Evolutionary conservation across 345 rosid species (phyloP), one percentile per base, ranked within the genome.

Genomic region (Erucastrum elatum): DNA sequence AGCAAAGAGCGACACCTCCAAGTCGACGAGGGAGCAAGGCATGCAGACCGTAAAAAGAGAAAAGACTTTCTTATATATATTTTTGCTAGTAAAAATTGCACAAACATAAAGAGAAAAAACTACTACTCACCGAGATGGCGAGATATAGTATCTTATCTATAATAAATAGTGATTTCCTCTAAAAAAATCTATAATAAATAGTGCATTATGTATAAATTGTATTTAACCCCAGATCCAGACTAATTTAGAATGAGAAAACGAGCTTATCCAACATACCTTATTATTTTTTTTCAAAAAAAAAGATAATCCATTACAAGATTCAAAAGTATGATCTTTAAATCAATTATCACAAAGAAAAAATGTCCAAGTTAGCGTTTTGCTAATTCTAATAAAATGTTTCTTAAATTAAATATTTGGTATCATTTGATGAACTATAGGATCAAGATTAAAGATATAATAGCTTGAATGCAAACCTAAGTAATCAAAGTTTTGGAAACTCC

Each of bases 41-140:
- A 72, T 73, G 78, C 82, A 79, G 64, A 44, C 77, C 56, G 33
- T 79, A 68, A 73, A 79, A 58, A 64, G 44, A 44, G 60, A 16
- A 16, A 51, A 30, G 61, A 56, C 63, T 12, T 11, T 63, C 33
- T 44, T 41, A 11, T 41, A 64, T 67, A 44, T 29, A 25, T 10
- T 3, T 44, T 31, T 29, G 17, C 35, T 49, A 16, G 0, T 62
- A 64, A 46, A 39, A 33, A 17, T 25, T 49, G 29, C 44, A 31
- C 25, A 26, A 15, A 29, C 29, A 26, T 10, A 13, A 13, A 30
- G 1, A 13, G 15, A 0, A 17, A 39, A 16, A 16, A 16, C 9
- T 53, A 6, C 25, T 53, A 53, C 59, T 53, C 59, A 53, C 59
- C 59, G 25, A 53, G 25, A 53, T 8, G 21, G 21, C 21, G 21